Evolutionary conservation across 116 monocot genomes (phyloP).

Genomic region (Posidonia oceanica): DNA sequence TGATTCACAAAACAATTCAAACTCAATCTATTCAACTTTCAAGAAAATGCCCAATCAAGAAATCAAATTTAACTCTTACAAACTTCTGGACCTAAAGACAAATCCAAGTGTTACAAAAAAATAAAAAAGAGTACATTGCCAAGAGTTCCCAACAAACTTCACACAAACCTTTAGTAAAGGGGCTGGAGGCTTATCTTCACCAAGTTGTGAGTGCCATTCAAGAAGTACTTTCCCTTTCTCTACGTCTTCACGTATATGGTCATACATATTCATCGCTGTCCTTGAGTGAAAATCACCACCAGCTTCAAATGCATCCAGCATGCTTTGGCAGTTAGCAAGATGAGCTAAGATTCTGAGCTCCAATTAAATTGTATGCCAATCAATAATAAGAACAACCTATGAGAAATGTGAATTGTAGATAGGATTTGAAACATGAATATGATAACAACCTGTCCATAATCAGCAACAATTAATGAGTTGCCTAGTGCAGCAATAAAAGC

Average conservation of each 20-base stretch:
- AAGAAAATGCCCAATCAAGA: too few species aligned
- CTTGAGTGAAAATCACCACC: conserved; percentile 98
- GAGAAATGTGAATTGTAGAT: neutral
- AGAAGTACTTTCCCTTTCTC: conserved; percentile 56
- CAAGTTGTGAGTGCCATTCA: conserved; percentile 85
- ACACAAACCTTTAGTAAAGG: conserved; percentile 68
- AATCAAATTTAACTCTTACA: too few species aligned
- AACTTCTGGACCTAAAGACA: too few species aligned
- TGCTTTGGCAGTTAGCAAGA: conserved; percentile 76
- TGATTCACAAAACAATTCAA: too few species aligned
- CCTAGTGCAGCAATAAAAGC: conserved; percentile 92
- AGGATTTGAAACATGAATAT: neutral
- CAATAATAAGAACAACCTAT: neutral
- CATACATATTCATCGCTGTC: conserved; percentile 99
- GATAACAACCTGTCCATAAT: conserved; percentile 82
- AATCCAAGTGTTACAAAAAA: too few species aligned
- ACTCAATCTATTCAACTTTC: too few species aligned
- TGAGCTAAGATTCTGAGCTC: conserved; percentile 97
- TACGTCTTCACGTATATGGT: conserved; percentile 58
- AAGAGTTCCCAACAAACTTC: neutral
- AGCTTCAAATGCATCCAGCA: conserved; percentile 88
- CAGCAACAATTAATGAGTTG: conserved; percentile 91
- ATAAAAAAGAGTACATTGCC: too few species aligned
- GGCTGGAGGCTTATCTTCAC: conserved; percentile 83
- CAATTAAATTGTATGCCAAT: conserved; percentile 18